phyloP scores from a whole-genome alignment of 805 yeast species.

The Metschnikowia cubensis region DNA sequence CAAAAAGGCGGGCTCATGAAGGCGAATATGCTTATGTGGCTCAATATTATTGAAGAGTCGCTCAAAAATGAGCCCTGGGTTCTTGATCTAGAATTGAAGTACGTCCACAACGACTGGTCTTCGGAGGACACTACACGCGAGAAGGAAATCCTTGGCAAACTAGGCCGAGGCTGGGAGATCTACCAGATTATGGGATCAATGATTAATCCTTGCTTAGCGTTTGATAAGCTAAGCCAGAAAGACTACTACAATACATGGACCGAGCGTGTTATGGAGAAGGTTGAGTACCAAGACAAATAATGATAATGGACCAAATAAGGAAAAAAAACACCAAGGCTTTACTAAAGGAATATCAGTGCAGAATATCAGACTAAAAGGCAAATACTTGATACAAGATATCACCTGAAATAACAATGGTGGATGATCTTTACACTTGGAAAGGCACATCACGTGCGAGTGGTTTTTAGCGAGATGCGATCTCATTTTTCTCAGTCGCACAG shows the following conservation, averaged over 20 bases:
- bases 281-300: neutral
- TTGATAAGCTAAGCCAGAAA: slow-evolving; percentile 28
- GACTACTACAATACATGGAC: slow-evolving; percentile 34
- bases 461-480: slow-evolving; percentile 1
- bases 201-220: slow-evolving; percentile 28
- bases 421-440: neutral
- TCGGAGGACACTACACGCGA: slow-evolving; percentile 18
- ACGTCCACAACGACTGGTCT: slow-evolving; percentile 31
- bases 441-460: neutral
- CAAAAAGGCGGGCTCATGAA: slow-evolving; percentile 52
- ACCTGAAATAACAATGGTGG: neutral
- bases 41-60: slow-evolving; percentile 49
- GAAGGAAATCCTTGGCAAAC: slow-evolving; percentile 26
- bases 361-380: too few species aligned
- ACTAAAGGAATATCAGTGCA: too few species aligned
- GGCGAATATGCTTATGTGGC: slow-evolving; percentile 50
- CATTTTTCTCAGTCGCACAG: neutral
- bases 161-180: slow-evolving; percentile 32
- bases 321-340: too few species aligned
- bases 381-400: too few species aligned
- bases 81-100: slow-evolving; percentile 46
- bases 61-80: slow-evolving; percentile 62
- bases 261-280: slow-evolving; percentile 9
- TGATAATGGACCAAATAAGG: too few species aligned
- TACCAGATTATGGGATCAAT: slow-evolving; percentile 32